Percentiles rank a stretch among this genome's conserved stretches.
phyloP scores from a whole-genome alignment of 2,329 filamentous ascomycete species.

The Fusarium irregulare region DNA sequence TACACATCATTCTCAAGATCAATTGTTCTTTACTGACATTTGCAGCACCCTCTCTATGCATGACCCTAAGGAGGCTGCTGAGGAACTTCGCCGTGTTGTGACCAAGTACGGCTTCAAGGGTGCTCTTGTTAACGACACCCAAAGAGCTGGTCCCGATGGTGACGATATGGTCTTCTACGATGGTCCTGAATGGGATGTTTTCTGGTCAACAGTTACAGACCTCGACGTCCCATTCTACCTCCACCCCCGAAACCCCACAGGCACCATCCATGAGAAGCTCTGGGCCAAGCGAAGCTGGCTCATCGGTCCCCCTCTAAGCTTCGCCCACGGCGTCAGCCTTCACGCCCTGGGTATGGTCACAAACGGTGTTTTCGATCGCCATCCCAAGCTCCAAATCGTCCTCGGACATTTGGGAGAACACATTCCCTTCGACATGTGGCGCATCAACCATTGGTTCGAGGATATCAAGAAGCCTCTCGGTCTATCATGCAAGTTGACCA shows the following conservation, averaged over 20 bases:
- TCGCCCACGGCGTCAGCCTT: conserved; percentile 68
- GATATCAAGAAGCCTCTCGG: conserved; percentile 64
- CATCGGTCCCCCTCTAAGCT: conserved; percentile 68
- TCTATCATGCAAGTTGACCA: conserved; percentile 60
- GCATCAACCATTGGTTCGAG: conserved; percentile 67
- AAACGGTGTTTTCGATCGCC: conserved; percentile 63
- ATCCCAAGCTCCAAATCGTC: conserved; percentile 59
- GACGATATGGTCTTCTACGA: conserved; percentile 75
- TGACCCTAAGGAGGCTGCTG: conserved; percentile 61
- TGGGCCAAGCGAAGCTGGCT: conserved; percentile 70
- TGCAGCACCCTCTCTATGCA: conserved; percentile 63
- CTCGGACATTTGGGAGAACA: conserved; percentile 63
- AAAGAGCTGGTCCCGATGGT: conserved; percentile 67
- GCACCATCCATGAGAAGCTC: conserved; percentile 66
- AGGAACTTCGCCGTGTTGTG: conserved; percentile 65
- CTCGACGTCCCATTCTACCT: conserved; percentile 74
- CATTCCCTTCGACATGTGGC: conserved; percentile 62
- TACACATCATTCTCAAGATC: fast-evolving
- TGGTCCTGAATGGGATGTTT: conserved; percentile 67
- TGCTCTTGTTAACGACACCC: conserved; percentile 70
- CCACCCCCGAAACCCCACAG: conserved; percentile 69
- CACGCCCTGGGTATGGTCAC: conserved; percentile 65
- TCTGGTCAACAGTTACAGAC: conserved; percentile 68
- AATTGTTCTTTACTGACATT: background rate
- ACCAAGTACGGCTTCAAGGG: conserved; percentile 71